A percentile compares a stretch with the other conserved stretches of the same genome.
Evolutionary conservation across 805 yeast genomes (phyloP).

Genomic region (Danielia oregonensis): DNA sequence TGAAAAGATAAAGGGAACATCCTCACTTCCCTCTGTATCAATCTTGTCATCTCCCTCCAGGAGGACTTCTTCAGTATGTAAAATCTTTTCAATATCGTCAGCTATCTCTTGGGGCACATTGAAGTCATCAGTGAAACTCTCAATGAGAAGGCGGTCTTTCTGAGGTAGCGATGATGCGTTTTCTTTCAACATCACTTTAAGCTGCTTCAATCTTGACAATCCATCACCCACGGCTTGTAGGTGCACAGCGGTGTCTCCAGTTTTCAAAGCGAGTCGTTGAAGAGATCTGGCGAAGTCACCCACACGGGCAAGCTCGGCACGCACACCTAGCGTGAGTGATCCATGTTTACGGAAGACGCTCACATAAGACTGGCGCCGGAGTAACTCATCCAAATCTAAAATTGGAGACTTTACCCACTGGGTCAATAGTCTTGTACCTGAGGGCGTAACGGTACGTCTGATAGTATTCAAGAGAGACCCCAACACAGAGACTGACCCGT

Average conservation of each 20-base stretch:
- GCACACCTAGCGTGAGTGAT: conserved; percentile 20
- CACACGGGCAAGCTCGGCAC: conserved; percentile 38
- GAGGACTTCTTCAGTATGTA: conserved; percentile 11
- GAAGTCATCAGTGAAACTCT: conserved; percentile 22
- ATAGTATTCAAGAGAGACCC: conserved; percentile 75
- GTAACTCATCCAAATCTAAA: conserved; percentile 52
- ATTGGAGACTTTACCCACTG: conserved; percentile 85
- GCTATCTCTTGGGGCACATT: conserved; percentile 41
- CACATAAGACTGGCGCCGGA: conserved; percentile 43
- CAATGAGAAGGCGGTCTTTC: conserved; percentile 15
- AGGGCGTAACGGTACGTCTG: conserved; percentile 69
- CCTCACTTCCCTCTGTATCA: not conserved
- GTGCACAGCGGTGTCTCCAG: conserved; percentile 31
- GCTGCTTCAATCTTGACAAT: conserved; percentile 17
- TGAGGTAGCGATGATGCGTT: conserved; percentile 19
- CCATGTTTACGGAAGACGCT: conserved; percentile 23
- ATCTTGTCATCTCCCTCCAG: not conserved
- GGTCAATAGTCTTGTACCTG: conserved; percentile 76
- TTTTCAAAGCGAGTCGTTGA: conserved; percentile 42
- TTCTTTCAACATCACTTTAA: conserved; percentile 10
- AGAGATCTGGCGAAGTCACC: conserved; percentile 60
- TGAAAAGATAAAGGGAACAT: conserved; percentile 16
- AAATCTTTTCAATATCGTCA: conserved; percentile 37
- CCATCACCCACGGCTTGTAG: conserved; percentile 32
- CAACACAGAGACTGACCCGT: conserved; percentile 46